Base-by-base conservation (phyloP, 2,329 filamentous ascomycete genomes). In the Immersiporthe knoxdaviesiana region DNA sequence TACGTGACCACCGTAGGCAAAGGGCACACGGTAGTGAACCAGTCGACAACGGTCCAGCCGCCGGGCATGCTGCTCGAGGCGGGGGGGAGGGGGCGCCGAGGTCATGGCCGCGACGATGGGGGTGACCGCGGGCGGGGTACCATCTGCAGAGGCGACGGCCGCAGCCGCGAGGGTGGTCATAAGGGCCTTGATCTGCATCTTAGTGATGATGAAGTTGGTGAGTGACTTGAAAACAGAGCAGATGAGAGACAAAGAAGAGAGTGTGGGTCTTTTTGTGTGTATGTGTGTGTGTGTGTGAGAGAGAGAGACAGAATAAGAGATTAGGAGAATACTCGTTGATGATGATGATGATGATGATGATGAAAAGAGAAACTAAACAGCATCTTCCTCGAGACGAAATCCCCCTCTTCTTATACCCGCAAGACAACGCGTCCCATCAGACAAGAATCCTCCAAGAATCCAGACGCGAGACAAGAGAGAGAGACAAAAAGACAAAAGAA, bases 1-100 rank as follows among this genome's bases (percentile, higher is more conserved):
- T 85, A 79, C 72, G 81, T 84, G 73, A 88, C 74, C 72, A 81
- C 82, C 44, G 86, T 87, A 50, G 86, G 82, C 77, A 82, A 75
- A 7, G 79, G 76, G 78, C 83, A 85, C 73, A 76, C 80, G 50
- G 81, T 83, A 60, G 77, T 78, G 75, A 78, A 80, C 50, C 68
- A 71, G 59, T 73, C 70, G 72, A 81, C 79, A 63, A 80, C 77
- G 70, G 78, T 24, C 24, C 62, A 47, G 56, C 16, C 10, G 56
- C 5, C 14, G 52, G 24, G 12, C 24, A 24, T 30, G 58, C 32
- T 37, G 58, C 58, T 60, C 32, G 58, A 32, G 44, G 44, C 44
- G 7, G 44, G 44, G 59, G 56, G 64, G 24, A 0, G 52, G n/a
- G 4, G 37, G 37, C 1, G 39, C 39, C 21, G 39, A 21, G 54